Evolutionary conservation across 495 filamentous ascomycete species (phyloP), one percentile per base, ranked within the genome.

Genomic region (Podospora bellae-mahoneyi): DNA sequence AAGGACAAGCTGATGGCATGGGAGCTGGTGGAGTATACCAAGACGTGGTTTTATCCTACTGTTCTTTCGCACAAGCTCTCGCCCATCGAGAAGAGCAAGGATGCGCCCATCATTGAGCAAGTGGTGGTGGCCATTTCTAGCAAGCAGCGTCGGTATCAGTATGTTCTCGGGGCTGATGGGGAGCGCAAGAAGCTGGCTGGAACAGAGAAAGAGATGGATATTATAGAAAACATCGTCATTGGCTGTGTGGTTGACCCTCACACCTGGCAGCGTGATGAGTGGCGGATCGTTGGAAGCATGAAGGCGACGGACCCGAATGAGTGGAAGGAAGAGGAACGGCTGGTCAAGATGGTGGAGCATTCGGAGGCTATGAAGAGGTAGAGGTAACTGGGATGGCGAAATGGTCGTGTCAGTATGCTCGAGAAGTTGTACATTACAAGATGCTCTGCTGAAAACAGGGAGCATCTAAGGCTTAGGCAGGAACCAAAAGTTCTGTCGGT

Each of bases 191-290:
- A 80, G 20, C 74, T 84, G 20, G 67, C 76, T 15, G 82, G 82
- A 4, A 84, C 83, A 55, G 82, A 81, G 55, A 84, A 86, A 75
- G 80, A 85, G 76, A 88, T 87, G 72, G 87, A 89, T 67, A 82
- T 90, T 66, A 77, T 80, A 1, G 94, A 97, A 81, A 90, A 96
- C 73, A 26, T 97, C n/a, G 90, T 94, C 5, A 72, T 97, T 23
- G 91, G 92, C 80, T 83, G 84, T 72, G 70, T 78, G 27, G 75
- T 89, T 61, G 78, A 84, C 78, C 65, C 63, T 10, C 32, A 62
- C 5, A 81, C 81, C 2, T 90, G 86, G 64, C 72, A 82, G 69
- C 83, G 87, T 56, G 78, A 77, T 53, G 83, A 84, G 15, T 97
- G 94, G 94, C 85, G 83, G 75, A 74, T 96, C 60, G 91, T 92